Evolutionary conservation across 257 asterid genomes (phyloP).

Genomic region (Solanum gracilifrons): DNA sequence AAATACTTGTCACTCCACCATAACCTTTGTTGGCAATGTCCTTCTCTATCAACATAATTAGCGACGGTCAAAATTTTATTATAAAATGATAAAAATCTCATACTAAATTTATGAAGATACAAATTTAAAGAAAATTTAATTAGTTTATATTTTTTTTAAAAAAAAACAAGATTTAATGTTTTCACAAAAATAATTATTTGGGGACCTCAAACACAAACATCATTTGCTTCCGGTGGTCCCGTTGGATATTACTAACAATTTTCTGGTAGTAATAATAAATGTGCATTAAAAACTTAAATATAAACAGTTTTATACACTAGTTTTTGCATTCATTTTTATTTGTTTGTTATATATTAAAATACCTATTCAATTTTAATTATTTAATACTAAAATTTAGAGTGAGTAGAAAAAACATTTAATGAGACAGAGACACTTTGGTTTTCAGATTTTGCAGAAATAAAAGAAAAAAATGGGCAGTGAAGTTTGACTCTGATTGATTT

Average conservation of each 20-base stretch:
- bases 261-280: not conserved
- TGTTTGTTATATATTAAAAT: too few relatives aligned
- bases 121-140: not conserved
- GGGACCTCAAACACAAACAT: not conserved
- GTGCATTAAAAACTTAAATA: not conserved
- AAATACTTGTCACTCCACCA: too few relatives aligned
- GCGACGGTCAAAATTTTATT: too few relatives aligned
- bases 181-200: not conserved
- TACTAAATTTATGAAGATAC: too few relatives aligned
- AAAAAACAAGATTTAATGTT: not conserved
- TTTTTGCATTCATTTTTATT: too few relatives aligned
- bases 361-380: too few relatives aligned
- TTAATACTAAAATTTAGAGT: not conserved
- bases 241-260: not conserved
- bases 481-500: not conserved
- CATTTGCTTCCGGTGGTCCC: not conserved
- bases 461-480: not conserved
- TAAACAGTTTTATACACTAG: not conserved
- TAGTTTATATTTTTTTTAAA: too few relatives aligned
- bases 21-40: too few relatives aligned
- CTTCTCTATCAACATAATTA: too few relatives aligned
- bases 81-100: too few relatives aligned
- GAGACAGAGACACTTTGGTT: not conserved
- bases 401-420: not conserved
- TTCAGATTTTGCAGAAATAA: not conserved